phyloP scores from a whole-genome alignment of 441 rosid genomes.

The Eutrema salsugineum region DNA sequence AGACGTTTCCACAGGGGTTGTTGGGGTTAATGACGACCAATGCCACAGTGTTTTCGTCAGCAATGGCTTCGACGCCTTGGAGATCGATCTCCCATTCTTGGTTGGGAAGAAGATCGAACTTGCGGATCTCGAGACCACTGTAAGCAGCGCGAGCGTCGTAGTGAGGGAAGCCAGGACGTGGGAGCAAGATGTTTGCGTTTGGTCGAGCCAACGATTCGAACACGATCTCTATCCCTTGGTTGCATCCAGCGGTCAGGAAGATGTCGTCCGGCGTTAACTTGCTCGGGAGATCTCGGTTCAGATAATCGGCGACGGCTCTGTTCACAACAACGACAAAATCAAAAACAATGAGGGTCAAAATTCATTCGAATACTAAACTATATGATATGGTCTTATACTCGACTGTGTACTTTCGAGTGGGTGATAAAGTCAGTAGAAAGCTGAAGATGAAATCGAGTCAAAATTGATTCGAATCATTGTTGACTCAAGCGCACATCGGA shows the following conservation, averaged over 20 bases:
- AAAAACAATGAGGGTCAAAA: background rate
- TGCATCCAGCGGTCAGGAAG: slow-evolving; percentile 42
- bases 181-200: slow-evolving; percentile 46
- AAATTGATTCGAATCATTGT: background rate
- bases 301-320: slow-evolving; percentile 57
- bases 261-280: slow-evolving; percentile 50
- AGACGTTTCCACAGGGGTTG: slow-evolving; percentile 56
- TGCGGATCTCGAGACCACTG: slow-evolving; percentile 40
- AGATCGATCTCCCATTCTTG: slow-evolving; percentile 54
- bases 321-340: background rate
- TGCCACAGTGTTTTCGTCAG: slow-evolving; percentile 50
- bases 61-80: slow-evolving; percentile 37
- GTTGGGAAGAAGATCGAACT: slow-evolving; percentile 52
- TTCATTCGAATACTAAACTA: background rate
- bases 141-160: slow-evolving; percentile 40
- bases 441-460: background rate
- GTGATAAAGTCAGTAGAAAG: background rate
- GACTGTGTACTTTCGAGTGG: background rate
- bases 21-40: slow-evolving; percentile 47
- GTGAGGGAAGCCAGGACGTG: slow-evolving; percentile 50
- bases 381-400: background rate
- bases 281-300: slow-evolving; percentile 45
- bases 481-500: background rate
- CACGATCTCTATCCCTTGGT: slow-evolving; percentile 41
- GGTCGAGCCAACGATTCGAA: slow-evolving; percentile 37